These are phyloP conservation scores for Sanghuangporus weigelae DNA, from an alignment of 1,284 basidiomycete species.

Conservation along the genomic window DNA sequence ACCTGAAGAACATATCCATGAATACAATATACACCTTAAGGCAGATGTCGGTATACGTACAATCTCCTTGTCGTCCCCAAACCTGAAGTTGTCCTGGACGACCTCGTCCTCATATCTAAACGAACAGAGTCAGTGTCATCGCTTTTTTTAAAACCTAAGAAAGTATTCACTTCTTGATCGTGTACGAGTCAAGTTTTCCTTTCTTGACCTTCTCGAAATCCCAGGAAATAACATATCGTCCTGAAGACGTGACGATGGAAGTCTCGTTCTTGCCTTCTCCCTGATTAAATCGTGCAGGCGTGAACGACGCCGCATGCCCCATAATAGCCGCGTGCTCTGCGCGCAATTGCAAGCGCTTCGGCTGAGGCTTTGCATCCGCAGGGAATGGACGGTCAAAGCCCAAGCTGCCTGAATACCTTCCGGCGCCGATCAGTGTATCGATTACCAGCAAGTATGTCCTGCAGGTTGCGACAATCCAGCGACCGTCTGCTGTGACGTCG, in stretches of 20 bases:
- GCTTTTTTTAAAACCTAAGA: slow-evolving; percentile 8
- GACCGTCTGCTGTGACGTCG: slow-evolving; percentile 91
- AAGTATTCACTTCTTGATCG: slow-evolving; percentile 75
- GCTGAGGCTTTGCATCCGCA: slow-evolving; percentile 88
- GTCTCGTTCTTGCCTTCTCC: slow-evolving; percentile 86
- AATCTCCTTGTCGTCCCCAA: slow-evolving; percentile 92
- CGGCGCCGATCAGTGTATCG: slow-evolving; percentile 92
- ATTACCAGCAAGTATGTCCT: slow-evolving; percentile 93
- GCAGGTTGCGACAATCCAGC: slow-evolving; percentile 95
- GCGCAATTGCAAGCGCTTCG: slow-evolving; percentile 83
- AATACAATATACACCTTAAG: background rate
- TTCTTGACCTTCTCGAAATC: slow-evolving; percentile 95
- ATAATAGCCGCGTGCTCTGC: slow-evolving; percentile 95
- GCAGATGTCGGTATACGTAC: slow-evolving; percentile 40
- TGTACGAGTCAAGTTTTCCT: slow-evolving; percentile 86
- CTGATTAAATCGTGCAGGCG: slow-evolving; percentile 94
- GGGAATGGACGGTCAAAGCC: slow-evolving; percentile 98
- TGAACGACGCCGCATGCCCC: slow-evolving; percentile 85
- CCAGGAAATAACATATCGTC: slow-evolving; percentile 94
- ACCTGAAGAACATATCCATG: slow-evolving; percentile 43
- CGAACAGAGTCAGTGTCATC: slow-evolving; percentile 19
- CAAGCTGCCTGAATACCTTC: slow-evolving; percentile 78
- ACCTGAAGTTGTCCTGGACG: slow-evolving; percentile 95
- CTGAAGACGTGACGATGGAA: slow-evolving; percentile 94
- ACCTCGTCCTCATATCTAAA: slow-evolving; percentile 84